Conservation (phyloP, 2,329 filamentous ascomycete genomes). For the Graphilbum fragrans region DNA sequence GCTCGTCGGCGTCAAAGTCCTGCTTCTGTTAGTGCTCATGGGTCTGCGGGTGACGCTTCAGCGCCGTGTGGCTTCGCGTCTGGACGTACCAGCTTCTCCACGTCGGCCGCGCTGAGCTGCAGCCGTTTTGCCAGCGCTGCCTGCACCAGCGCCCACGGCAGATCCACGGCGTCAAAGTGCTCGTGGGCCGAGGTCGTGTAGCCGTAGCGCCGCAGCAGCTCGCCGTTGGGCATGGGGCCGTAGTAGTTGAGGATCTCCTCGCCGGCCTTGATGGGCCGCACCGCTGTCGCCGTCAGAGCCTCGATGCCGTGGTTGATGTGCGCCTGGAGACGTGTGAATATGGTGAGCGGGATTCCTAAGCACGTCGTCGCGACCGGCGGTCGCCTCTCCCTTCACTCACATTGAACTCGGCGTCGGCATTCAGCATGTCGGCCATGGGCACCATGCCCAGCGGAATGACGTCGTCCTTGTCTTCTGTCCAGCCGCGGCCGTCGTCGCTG, state of each 20-base stretch:
- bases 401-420: constrained; percentile 82
- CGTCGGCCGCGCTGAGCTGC: constrained; percentile 15
- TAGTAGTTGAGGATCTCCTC: constrained; percentile 85
- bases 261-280: constrained; percentile 55
- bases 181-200: constrained; percentile 72
- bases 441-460: constrained; percentile 69
- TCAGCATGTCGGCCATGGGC: constrained; percentile 79
- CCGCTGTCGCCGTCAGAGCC: constrained; percentile 56
- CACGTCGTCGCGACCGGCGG: too few species aligned
- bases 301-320: constrained; percentile 43
- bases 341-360: too few species aligned
- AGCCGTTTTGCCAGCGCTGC: constrained; percentile 9
- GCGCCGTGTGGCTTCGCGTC: too few species aligned
- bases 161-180: constrained; percentile 71
- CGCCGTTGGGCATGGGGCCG: constrained; percentile 69
- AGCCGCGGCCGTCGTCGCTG: constrained; percentile 48
- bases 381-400: too few species aligned
- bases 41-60: neutral
- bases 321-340: constrained; percentile 33
- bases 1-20: constrained; percentile 47
- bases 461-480: constrained; percentile 50
- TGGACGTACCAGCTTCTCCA: constrained; percentile 29
- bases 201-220: constrained; percentile 73
- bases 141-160: constrained; percentile 43
- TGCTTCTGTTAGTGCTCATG: constrained; percentile 18